phyloP scores from a whole-genome alignment of 2,329 filamentous ascomycete species.

The Davidsoniella eucalypti region DNA sequence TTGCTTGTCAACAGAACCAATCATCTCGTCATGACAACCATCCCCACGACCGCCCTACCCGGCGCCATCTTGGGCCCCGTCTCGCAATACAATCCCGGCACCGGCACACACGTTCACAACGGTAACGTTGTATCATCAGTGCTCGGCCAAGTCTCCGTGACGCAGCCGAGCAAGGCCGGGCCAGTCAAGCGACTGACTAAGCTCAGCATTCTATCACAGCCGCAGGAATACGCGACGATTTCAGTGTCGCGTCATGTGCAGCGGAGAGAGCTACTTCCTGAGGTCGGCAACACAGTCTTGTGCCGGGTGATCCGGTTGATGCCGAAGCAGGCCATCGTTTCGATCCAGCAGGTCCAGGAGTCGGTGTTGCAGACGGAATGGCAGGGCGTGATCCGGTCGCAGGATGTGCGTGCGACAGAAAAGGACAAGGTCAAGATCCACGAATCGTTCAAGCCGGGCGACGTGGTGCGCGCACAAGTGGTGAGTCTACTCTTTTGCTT shows the following conservation, averaged over 20 bases:
- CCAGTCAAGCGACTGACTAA: slow-evolving; percentile 43
- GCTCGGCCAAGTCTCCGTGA: slow-evolving; percentile 50
- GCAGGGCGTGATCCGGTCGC: slow-evolving; percentile 68
- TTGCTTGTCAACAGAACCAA: not conserved
- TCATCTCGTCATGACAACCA: not conserved
- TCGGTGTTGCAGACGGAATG: slow-evolving; percentile 62
- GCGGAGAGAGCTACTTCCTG: slow-evolving; percentile 60
- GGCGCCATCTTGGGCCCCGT: slow-evolving; percentile 62
- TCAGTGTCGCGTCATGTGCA: slow-evolving; percentile 34
- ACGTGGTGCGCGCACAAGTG: slow-evolving; percentile 76
- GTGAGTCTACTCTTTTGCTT: slow-evolving; percentile 29
- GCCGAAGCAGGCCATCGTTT: slow-evolving; percentile 68
- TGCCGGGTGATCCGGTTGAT: slow-evolving; percentile 74
- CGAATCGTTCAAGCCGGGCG: slow-evolving; percentile 81
- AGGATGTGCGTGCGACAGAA: slow-evolving; percentile 88
- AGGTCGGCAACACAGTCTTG: slow-evolving; percentile 65
- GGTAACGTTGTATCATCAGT: slow-evolving; percentile 67
- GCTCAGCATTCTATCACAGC: slow-evolving; percentile 29
- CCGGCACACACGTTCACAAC: slow-evolving; percentile 70
- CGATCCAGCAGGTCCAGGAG: slow-evolving; percentile 68
- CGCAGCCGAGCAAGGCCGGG: slow-evolving; percentile 30
- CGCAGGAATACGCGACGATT: slow-evolving; percentile 32
- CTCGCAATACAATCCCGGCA: slow-evolving; percentile 52
- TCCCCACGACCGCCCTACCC: slow-evolving; percentile 51
- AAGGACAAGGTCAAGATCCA: slow-evolving; percentile 88